phyloP scores from a whole-genome alignment of 805 yeast species.

The Hemisphaericaspora nanyangensis region DNA sequence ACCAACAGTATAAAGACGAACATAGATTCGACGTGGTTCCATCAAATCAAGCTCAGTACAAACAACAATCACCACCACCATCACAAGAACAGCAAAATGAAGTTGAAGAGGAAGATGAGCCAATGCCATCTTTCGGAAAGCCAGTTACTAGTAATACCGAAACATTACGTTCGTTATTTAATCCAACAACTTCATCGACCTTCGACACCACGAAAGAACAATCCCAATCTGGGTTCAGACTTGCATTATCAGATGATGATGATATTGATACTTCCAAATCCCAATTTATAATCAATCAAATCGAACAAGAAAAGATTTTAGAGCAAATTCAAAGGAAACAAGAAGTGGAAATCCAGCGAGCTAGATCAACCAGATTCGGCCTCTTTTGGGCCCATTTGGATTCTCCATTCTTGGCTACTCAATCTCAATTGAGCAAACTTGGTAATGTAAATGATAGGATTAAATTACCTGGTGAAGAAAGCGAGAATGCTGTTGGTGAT shows the following conservation, averaged over 20 bases:
- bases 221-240: conserved; percentile 28
- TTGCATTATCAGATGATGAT: conserved; percentile 41
- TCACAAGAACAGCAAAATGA: conserved; percentile 1
- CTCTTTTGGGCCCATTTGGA: conserved; percentile 79
- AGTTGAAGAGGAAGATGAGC: conserved; percentile 35
- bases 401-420: conserved; percentile 85
- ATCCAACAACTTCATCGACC: conserved; percentile 4
- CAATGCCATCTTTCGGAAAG: conserved; percentile 51
- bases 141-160: conserved; percentile 20
- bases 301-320: conserved; percentile 22
- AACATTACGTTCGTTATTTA: conserved; percentile 11
- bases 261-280: conserved; percentile 40
- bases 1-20: conserved; percentile 21
- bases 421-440: conserved; percentile 68
- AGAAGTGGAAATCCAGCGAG: conserved; percentile 23
- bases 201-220: conserved; percentile 44
- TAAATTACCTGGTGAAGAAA: conserved; percentile 34
- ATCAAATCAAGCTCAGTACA: background rate
- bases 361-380: conserved; percentile 29
- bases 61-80: background rate
- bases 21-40: conserved; percentile 14
- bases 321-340: conserved; percentile 29
- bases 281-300: background rate
- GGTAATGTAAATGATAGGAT: conserved; percentile 29
- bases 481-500: conserved; percentile 17